Evolutionary conservation across 225 moss, liverwort and hornwort species (phyloP).

Genomic region (Climacium dendroides): DNA sequence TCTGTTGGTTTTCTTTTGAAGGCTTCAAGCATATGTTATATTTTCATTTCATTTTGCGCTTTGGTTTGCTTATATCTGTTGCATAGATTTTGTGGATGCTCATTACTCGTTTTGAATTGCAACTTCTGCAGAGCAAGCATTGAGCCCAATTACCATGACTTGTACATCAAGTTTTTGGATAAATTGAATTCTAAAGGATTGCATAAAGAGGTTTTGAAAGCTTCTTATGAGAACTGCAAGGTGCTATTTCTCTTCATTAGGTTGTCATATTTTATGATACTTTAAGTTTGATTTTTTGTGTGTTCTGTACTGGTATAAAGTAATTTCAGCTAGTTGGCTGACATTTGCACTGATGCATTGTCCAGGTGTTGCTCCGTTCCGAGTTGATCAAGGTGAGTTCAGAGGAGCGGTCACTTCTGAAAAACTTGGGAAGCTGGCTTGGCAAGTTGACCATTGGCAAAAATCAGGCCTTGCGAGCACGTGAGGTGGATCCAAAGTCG

Average conservation of each 20-base stretch:
- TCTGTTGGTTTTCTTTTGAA: neutral
- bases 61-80: neutral
- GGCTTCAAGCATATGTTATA: neutral
- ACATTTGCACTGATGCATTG: neutral
- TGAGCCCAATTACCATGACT: constrained; percentile 97
- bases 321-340: neutral
- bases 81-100: neutral
- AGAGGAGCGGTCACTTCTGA: constrained; percentile 90
- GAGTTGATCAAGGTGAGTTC: constrained; percentile 92
- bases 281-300: neutral
- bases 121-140: constrained; percentile 78
- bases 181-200: constrained; percentile 69
- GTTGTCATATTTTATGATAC: neutral
- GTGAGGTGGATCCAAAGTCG: constrained; percentile 96
- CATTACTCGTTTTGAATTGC: neutral
- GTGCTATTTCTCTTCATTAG: constrained; percentile 15
- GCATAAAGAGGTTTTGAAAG: constrained; percentile 84
- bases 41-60: neutral
- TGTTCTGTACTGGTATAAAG: neutral
- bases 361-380: constrained; percentile 82
- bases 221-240: constrained; percentile 99
- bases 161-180: constrained; percentile 91
- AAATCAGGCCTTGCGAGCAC: constrained; percentile 89
- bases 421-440: constrained; percentile 97
- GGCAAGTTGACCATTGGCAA: constrained; percentile 96